Evolutionary conservation across 345 rosid genomes (phyloP), one percentile per base, ranked within the genome.

Genomic region (Anacardium occidentale): DNA sequence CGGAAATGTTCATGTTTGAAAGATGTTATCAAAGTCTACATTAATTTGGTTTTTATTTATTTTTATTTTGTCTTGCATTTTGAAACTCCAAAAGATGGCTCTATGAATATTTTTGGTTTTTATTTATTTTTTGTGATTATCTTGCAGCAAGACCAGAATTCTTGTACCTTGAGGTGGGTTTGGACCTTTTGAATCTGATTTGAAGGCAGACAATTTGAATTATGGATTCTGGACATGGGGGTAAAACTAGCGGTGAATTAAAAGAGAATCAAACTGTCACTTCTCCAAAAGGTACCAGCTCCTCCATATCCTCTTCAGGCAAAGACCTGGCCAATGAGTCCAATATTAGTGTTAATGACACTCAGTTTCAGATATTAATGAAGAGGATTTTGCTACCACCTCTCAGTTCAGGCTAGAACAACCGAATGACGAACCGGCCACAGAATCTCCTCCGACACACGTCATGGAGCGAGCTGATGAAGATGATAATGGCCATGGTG

Each of bases 381-480:
- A 18, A n/a, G 78, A 66, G 17, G 79, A 62, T 5, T 24, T 68
- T 69, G 70, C 74, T 0, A 69, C 17, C 26, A 68, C 73, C 61
- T 51, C 61, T 10, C 64, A 44, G 80, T 71, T 76, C 10, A 50
- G 58, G 57, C 18, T n/a, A 15, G 64, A 44, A 47, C 32, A 48
- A 18, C 12, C 15, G 0, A 51, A 22, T 17, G 70, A 17, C 4
- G 32, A 54, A 21, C 62, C 71, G 4, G 69, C 74, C 20, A 74
- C 71, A 10, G 80, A 83, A 59, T 79, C 51, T 54, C 91, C 91
- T 71, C 83, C 80, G 25, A 74, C 76, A 56, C 92, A 85, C 72
- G 66, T 78, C 54, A 83, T 83, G 90, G 89, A 89, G 47, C 85
- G 83, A 74, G 55, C 79, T 0, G 32, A 29, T 29, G 32, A 73